Evolutionary conservation across 2,329 filamentous ascomycete species (phyloP), one percentile per base, ranked within the genome.

Genomic region (Exophiala aquamarina): DNA sequence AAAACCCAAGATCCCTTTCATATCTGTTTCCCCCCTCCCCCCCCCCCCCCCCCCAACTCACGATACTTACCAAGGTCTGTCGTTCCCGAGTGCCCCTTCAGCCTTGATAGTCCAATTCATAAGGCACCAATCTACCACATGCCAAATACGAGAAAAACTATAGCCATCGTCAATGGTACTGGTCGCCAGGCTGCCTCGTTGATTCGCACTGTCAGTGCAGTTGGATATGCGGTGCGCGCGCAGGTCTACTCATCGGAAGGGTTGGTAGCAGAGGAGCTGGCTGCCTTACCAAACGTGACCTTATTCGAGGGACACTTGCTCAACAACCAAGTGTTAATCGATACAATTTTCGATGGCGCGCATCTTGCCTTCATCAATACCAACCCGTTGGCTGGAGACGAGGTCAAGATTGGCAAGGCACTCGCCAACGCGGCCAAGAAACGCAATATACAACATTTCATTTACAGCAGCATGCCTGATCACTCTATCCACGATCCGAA

Each of bases 391-490:
- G 63, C 67, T 33, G 93, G 92, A 41, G 90, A 97, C 69, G 93
- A 98, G 74, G 79, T 93, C 49, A 83, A 84, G 31, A 94, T 96
- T 58, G 93, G 93, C 54, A 85, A 87, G 65, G 87, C 88, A 2
- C 78, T 96, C 50, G 93, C 91, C 50, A 88, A 95, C 63, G 90
- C 89, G 11, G 92, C 92, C 43, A 92, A 93, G 67, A 83, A 79
- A 60, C 84, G 87, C 40, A 63, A 69, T 21, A 82, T 97, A 37
- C 83, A 90, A 61, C 93, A 97, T 69, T 96, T 90, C 68, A 81
- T 98, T 65, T 98, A 96, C 72, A 95, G 89, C 58, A 94, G 89
- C 62, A 95, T 97, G 91, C 92, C 93, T 3, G 91, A 97, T 61
- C 91, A 97, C 67, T 85, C 86, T 13, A 81, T 86, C 33, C 90